Percentiles rank a stretch among this genome's conserved stretches.
These are phyloP conservation scores for Mycena metata DNA, from an alignment of 768 basidiomycete genomes.

Conservation along the genomic window DNA sequence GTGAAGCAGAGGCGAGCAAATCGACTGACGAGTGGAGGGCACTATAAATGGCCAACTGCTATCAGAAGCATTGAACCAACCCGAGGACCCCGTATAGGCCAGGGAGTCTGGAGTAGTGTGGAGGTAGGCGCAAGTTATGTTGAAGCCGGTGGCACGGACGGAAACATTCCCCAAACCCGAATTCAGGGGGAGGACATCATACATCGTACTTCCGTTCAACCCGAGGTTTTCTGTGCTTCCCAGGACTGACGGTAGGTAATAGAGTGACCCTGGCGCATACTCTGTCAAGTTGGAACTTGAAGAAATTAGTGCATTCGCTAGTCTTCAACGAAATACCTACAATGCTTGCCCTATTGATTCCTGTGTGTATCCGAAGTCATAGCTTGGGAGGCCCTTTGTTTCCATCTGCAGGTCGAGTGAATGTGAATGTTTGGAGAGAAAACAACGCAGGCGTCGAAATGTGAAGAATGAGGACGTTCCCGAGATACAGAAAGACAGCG, in stretches of 20 bases:
- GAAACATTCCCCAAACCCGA: conserved; percentile 3
- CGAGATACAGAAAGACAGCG: conserved; percentile 38
- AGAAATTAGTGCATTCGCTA: too few species aligned
- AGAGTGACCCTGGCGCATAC: neutral
- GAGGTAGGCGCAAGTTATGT: conserved; percentile 6
- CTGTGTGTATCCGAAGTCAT: neutral
- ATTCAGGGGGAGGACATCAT: neutral
- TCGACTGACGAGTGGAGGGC: neutral
- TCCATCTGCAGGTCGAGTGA: neutral
- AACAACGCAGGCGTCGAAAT: conserved; percentile 41
- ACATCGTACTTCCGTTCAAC: conserved; percentile 5
- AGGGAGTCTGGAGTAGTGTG: neutral
- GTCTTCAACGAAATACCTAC: too few species aligned
- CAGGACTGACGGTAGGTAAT: neutral
- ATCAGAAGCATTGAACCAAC: too few species aligned
- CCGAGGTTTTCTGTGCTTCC: neutral
- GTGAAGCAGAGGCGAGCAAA: neutral
- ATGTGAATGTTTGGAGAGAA: conserved; percentile 29
- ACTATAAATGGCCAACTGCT: neutral
- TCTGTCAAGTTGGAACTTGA: too few species aligned
- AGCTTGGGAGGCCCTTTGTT: neutral
- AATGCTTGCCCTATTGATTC: too few species aligned
- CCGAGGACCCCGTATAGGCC: too few species aligned
- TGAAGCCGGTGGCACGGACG: neutral
- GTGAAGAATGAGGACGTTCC: conserved; percentile 39